phyloP scores from a whole-genome alignment of 805 yeast genomes.

The Tetrapisispora phaffii region DNA sequence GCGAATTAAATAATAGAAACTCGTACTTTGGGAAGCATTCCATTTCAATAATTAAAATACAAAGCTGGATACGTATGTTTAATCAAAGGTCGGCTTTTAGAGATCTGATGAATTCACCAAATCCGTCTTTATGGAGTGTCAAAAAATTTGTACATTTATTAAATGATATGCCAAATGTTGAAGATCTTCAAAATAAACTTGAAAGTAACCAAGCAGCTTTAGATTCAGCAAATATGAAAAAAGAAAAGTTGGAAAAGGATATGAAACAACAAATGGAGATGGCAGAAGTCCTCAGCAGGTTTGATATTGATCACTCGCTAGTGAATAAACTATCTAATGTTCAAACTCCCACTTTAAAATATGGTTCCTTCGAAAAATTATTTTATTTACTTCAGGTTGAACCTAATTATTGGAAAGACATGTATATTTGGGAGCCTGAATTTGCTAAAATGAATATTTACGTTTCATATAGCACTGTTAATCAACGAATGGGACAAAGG shows the following conservation, averaged over 20 bases:
- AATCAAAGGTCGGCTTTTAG: slow-evolving; percentile 65
- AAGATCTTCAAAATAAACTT: slow-evolving; percentile 61
- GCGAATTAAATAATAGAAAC: slow-evolving; percentile 25
- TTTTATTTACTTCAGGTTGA: slow-evolving; percentile 80
- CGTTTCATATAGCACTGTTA: slow-evolving; percentile 23
- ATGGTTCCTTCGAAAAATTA: slow-evolving; percentile 51
- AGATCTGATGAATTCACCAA: slow-evolving; percentile 53
- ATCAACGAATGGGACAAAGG: slow-evolving; percentile 33
- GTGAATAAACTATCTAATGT: not conserved
- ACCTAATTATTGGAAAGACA: slow-evolving; percentile 55
- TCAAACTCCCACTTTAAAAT: slow-evolving; percentile 9
- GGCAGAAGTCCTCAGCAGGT: slow-evolving; percentile 65
- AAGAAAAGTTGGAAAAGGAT: slow-evolving; percentile 62
- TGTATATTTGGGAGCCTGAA: slow-evolving; percentile 34
- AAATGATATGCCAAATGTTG: slow-evolving; percentile 63
- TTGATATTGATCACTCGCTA: slow-evolving; percentile 19
- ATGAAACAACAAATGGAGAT: slow-evolving; percentile 72
- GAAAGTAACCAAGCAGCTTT: slow-evolving; percentile 61
- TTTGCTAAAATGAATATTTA: slow-evolving; percentile 24
- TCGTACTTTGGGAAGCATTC: slow-evolving; percentile 46
- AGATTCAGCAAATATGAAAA: slow-evolving; percentile 55
- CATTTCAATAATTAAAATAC: slow-evolving; percentile 58
- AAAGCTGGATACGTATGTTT: slow-evolving; percentile 59
- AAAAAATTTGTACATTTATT: slow-evolving; percentile 66
- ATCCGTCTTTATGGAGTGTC: slow-evolving; percentile 73